Conservation (phyloP, 495 filamentous ascomycete genomes). For the Aspergillus olivimuriae region DNA sequence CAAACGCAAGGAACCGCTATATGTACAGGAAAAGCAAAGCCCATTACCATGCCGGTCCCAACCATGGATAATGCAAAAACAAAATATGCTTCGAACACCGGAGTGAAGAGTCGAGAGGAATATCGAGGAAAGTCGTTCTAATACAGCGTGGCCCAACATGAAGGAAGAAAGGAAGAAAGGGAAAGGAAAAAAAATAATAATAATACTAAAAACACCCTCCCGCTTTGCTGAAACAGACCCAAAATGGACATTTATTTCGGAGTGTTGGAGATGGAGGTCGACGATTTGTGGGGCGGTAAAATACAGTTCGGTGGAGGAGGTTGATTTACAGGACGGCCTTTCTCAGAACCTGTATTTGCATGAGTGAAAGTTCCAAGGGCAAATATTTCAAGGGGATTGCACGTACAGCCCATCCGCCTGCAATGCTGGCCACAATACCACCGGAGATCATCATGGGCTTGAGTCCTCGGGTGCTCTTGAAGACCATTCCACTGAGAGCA, state of each 20-base stretch:
- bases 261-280: not conserved
- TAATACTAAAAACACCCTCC: conserved; percentile 19
- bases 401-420: conserved; percentile 85
- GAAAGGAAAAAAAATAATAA: conserved; percentile 10
- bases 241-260: conserved; percentile 16
- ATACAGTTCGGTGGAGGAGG: conserved; percentile 11
- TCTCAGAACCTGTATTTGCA: conserved; percentile 49
- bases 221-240: conserved; percentile 25
- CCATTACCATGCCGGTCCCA: conserved; percentile 43
- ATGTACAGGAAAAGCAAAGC: conserved; percentile 43
- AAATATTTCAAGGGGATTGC: too few species aligned
- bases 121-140: conserved; percentile 32
- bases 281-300: conserved; percentile 6
- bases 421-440: conserved; percentile 75
- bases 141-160: conserved; percentile 36
- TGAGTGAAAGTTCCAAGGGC: too few species aligned
- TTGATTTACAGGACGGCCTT: conserved; percentile 50
- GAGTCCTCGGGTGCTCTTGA: conserved; percentile 88
- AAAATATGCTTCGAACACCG: conserved; percentile 43
- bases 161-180: conserved; percentile 22
- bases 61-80: conserved; percentile 42
- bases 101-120: conserved; percentile 39
- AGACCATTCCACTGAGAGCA: conserved; percentile 81
- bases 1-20: conserved; percentile 38
- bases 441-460: conserved; percentile 91